Evolutionary conservation across 192 early-diverging fungal genomes (phyloP).

Genomic region (Umbelopsis sp.): DNA sequence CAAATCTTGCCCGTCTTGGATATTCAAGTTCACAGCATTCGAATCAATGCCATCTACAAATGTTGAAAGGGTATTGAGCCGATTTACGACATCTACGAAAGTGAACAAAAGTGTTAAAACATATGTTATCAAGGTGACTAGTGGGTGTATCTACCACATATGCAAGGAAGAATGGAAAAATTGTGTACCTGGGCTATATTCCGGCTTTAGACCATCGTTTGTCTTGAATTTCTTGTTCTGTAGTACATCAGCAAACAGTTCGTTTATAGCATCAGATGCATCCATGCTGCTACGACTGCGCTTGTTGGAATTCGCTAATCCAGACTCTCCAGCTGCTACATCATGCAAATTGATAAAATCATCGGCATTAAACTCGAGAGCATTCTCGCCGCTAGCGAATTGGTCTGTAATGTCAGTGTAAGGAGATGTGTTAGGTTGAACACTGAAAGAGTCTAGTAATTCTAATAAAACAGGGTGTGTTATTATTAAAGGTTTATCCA

Average conservation of each 20-base stretch:
- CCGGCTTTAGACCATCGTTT: conserved; percentile 19
- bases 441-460: not conserved
- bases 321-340: not conserved
- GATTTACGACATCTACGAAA: conserved; percentile 19
- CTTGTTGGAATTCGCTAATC: not conserved
- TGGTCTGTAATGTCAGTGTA: conserved; percentile 22
- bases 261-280: conserved; percentile 9
- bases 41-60: conserved; percentile 21
- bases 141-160: not conserved
- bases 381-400: conserved; percentile 12
- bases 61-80: conserved; percentile 19
- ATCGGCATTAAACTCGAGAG: conserved; percentile 10
- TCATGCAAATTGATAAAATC: conserved; percentile 12
- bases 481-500: not conserved
- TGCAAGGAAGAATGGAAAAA: not conserved
- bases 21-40: not conserved
- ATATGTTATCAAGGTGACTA: not conserved
- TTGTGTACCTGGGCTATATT: conserved; percentile 23
- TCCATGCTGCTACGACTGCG: conserved; percentile 1
- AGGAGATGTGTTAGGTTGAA: not conserved
- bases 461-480: not conserved
- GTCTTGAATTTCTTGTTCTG: conserved; percentile 3
- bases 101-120: not conserved
- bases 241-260: conserved; percentile 25
- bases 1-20: conserved; percentile 22